Evolutionary conservation across 1,284 basidiomycete genomes (phyloP), one percentile per base, ranked within the genome.

Genomic region (Schizopora paradoxa): DNA sequence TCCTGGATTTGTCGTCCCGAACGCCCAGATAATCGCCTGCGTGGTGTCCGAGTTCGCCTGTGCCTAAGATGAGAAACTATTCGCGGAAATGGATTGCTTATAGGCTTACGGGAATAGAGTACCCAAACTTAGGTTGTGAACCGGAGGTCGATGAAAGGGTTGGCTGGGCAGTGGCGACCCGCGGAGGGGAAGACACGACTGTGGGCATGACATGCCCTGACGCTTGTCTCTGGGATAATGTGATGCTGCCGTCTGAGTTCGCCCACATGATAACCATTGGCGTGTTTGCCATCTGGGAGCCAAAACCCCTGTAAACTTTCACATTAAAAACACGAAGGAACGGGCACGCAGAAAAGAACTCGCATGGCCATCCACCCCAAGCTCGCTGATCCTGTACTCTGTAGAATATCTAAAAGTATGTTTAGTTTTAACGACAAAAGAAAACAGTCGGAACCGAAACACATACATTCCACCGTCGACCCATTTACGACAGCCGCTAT

Each of bases 221-320:
- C 0, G 82, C 73, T 19, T 59, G 60, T 25, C 82, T 70, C 57
- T 85, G 82, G 10, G 78, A 81, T 23, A 84, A 61, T 7, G 77
- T 79, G 34, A 79, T 65, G 2, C 67, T 62, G 6, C 73, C 73
- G 51, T 77, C 71, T 8, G 61, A 58, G 55, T 80, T 79, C 5
- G 73, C 64, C 82, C 82, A 86, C 62, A 77, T 72, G 36, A 86
- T 76, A 41, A 83, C 74, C 76, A 83, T 77, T 0, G 76, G 73
- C 7, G 72, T 65, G 49, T 68, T 59, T 6, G 66, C 57, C 79
- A 82, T 82, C 39, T 60, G 54, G 1, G 51, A 55, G 6, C 79
- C 79, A 54, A 79, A 80, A 2, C 79, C 79, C 54, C 74, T 77
- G 48, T 7, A 25, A 44, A 32, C 29, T n/a, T 14, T 38, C 45